Conservation (phyloP, 148 eudicot species). For the Beta vulgaris region DNA sequence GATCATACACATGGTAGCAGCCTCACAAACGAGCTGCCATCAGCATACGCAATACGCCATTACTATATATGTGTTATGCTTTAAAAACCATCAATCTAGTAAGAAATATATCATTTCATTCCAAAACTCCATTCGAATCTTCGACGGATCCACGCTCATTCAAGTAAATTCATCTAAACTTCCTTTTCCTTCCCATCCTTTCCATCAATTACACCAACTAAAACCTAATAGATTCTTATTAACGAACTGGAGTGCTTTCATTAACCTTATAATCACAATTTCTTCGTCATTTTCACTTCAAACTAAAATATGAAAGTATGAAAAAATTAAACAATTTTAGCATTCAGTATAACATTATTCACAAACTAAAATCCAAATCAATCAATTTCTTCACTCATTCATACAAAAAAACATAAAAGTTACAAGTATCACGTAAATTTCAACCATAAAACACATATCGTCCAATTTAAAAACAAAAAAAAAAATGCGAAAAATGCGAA, state of each 20-base stretch:
- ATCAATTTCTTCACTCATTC: neutral
- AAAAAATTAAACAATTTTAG: too few relatives aligned
- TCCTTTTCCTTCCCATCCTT: neutral
- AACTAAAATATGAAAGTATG: too few relatives aligned
- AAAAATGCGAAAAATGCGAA: conserved; percentile 8
- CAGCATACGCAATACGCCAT: conserved; percentile 5
- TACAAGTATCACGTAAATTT: neutral
- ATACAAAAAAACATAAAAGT: neutral
- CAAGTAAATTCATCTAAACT: neutral
- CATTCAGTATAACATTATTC: too few relatives aligned
- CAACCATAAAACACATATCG: neutral
- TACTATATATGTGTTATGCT: neutral
- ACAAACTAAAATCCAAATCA: neutral
- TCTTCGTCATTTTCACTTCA: too few relatives aligned
- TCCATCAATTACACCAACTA: neutral
- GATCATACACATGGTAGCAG: neutral
- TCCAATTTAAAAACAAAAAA: neutral
- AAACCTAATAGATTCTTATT: neutral
- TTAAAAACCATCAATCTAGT: neutral
- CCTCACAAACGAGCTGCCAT: neutral
- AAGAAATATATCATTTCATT: neutral
- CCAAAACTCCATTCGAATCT: too few relatives aligned
- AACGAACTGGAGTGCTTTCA: neutral
- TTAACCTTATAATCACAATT: neutral
- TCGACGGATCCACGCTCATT: neutral